A percentile compares a stretch with the other conserved stretches of the same genome.
These are phyloP conservation scores for Metschnikowia kofuensis DNA, from an alignment of 805 yeast genomes.

Conservation along the genomic window DNA sequence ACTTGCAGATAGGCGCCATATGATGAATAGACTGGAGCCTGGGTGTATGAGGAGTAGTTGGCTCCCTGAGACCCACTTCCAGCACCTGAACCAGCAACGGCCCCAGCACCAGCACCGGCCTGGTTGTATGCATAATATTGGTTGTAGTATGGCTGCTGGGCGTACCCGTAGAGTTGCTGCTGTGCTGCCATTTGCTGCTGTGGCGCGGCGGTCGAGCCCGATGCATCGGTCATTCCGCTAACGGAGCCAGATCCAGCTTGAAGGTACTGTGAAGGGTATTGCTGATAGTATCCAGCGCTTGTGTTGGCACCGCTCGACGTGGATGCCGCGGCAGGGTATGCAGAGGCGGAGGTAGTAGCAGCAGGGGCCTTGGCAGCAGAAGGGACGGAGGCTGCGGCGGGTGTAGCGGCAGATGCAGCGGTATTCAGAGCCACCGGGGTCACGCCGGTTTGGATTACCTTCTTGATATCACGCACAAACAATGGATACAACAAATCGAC, in stretches of 20 bases:
- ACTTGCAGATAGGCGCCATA: conserved; percentile 16
- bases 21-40: conserved; percentile 17
- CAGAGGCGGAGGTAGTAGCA: conserved; percentile 4
- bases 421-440: conserved; percentile 27
- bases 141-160: conserved; percentile 27
- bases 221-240: conserved; percentile 6
- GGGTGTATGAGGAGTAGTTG: conserved; percentile 18
- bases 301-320: conserved; percentile 5
- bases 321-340: conserved; percentile 6
- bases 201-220: conserved; percentile 11
- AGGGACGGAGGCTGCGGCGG: conserved; percentile 1
- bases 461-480: conserved; percentile 65
- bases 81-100: conserved; percentile 5
- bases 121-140: conserved; percentile 48
- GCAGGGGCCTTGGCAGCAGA: conserved; percentile 6
- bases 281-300: conserved; percentile 17
- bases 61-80: conserved; percentile 7
- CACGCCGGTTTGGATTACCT: conserved; percentile 46
- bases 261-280: conserved; percentile 17
- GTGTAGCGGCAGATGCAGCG: conserved; percentile 5
- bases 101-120: conserved; percentile 7
- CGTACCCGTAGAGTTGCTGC: conserved; percentile 18
- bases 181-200: conserved; percentile 13
- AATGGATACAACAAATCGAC: conserved; percentile 31
- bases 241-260: conserved; percentile 6